Percentiles rank a stretch among this genome's conserved stretches.
Conservation (phyloP, 2,329 filamentous ascomycete species). For the Botrytis sinoallii region DNA sequence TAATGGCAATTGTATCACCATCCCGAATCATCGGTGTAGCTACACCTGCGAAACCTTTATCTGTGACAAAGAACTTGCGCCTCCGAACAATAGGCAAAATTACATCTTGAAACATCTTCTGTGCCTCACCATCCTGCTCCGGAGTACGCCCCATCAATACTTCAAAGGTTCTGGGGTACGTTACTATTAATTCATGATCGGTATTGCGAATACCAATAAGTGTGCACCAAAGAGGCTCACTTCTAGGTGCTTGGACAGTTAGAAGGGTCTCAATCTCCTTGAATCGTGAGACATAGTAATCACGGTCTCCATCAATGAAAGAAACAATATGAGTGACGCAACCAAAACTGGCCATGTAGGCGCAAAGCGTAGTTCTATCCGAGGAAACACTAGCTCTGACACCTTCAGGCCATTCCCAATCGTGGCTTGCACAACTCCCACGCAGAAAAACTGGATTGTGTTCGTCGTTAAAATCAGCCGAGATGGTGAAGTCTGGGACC, state of each 20-base stretch:
- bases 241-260: background rate
- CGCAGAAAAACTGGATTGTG: slow-evolving; percentile 12
- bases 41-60: background rate
- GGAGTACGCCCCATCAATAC: background rate
- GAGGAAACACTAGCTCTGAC: background rate
- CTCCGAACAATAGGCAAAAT: background rate
- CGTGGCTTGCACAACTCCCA: background rate
- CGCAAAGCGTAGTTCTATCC: background rate
- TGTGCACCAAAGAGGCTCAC: background rate
- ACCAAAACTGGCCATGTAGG: background rate
- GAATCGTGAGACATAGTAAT: background rate
- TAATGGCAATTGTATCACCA: background rate
- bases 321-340: slow-evolving; percentile 1
- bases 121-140: background rate
- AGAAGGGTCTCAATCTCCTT: slow-evolving; percentile 3
- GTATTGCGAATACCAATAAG: slow-evolving; percentile 12
- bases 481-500: slow-evolving; percentile 19
- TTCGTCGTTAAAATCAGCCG: slow-evolving; percentile 8
- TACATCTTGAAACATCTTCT: slow-evolving; percentile 7
- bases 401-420: slow-evolving; percentile 3
- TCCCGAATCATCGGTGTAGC: slow-evolving; percentile 3
- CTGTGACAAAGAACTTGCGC: slow-evolving; percentile 1
- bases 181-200: background rate
- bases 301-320: slow-evolving; percentile 2
- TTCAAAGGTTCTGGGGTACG: background rate